These are phyloP conservation scores for Takashimella tepidaria DNA, from an alignment of 1,284 basidiomycete genomes.

Conservation along the genomic window DNA sequence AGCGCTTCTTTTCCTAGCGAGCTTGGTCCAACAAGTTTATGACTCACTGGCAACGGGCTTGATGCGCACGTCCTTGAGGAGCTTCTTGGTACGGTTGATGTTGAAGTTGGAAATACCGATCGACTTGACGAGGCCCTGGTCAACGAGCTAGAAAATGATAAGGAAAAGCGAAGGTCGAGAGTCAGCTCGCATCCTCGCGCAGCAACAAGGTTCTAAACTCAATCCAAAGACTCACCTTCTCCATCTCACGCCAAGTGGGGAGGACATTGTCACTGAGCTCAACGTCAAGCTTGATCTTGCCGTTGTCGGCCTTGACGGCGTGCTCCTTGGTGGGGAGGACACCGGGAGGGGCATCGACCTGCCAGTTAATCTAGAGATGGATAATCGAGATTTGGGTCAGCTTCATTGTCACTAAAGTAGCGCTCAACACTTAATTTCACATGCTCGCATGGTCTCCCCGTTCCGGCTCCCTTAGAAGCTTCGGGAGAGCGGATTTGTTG, in stretches of 20 bases:
- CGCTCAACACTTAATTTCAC: too few relatives aligned
- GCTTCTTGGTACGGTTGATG: slow-evolving; percentile 63
- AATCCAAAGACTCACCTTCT: slow-evolving; percentile 51
- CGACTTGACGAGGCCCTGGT: slow-evolving; percentile 54
- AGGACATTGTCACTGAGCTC: slow-evolving; percentile 66
- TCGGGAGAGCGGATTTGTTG: too few relatives aligned
- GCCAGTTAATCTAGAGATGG: slow-evolving; percentile 33
- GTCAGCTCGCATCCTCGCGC: too few relatives aligned
- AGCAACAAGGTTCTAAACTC: too few relatives aligned
- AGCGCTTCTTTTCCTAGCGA: too few relatives aligned
- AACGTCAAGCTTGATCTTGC: slow-evolving; percentile 53
- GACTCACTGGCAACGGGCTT: slow-evolving; percentile 57
- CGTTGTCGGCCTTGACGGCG: slow-evolving; percentile 43
- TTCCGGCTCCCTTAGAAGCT: too few relatives aligned
- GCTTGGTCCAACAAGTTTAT: too few relatives aligned
- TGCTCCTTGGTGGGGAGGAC: slow-evolving; percentile 30
- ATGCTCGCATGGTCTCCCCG: too few relatives aligned
- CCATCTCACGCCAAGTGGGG: slow-evolving; percentile 60
- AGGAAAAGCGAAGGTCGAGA: too few relatives aligned
- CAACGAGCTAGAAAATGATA: slow-evolving; percentile 28
- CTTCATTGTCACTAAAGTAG: too few relatives aligned
- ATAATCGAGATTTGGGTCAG: slow-evolving; percentile 24
- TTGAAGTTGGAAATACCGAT: slow-evolving; percentile 68
- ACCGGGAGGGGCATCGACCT: slow-evolving; percentile 39
- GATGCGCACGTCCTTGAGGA: slow-evolving; percentile 54